These are phyloP conservation scores for Choanephora cucurbitarum DNA, from an alignment of 371 early-diverging fungal genomes.

Conservation along the genomic window DNA sequence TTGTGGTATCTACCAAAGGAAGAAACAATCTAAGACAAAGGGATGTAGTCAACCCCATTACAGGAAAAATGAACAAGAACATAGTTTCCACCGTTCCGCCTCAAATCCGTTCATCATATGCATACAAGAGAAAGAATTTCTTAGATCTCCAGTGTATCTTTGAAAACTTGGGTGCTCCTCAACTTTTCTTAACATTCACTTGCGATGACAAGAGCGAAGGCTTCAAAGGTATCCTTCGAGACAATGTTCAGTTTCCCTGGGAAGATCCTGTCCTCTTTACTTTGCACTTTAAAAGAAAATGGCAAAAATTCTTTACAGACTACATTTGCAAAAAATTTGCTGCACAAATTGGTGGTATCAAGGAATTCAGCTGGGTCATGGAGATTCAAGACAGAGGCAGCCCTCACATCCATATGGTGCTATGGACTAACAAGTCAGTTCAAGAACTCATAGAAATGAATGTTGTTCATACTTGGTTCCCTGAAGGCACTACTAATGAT, in stretches of 20 bases:
- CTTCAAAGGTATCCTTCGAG: neutral
- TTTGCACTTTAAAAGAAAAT: conserved; percentile 7
- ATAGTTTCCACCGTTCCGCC: conserved; percentile 2
- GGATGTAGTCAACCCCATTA: neutral
- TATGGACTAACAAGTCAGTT: conserved; percentile 8
- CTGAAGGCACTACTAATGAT: neutral
- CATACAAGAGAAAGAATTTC: neutral
- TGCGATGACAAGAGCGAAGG: conserved; percentile 3
- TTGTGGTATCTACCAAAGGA: conserved; percentile 4
- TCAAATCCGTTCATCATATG: neutral
- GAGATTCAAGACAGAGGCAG: conserved; percentile 3
- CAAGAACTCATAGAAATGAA: conserved; percentile 2
- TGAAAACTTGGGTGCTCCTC: neutral
- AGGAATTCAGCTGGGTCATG: conserved; percentile 7
- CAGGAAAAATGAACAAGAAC: conserved; percentile 1
- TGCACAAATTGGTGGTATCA: conserved; percentile 9
- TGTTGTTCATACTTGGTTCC: conserved; percentile 3
- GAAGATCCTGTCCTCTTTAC: conserved; percentile 5
- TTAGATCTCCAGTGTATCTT: neutral
- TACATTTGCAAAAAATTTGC: conserved; percentile 3
- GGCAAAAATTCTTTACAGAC: conserved; percentile 6
- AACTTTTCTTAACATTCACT: neutral
- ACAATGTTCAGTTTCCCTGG: neutral
- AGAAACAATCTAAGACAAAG: conserved; percentile 1
- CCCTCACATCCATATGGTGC: conserved; percentile 4